Percentiles rank a stretch among this genome's conserved stretches.
These are phyloP conservation scores for Astragalus glycyphyllos DNA, from an alignment of 306 rosid species.

Conservation along the genomic window DNA sequence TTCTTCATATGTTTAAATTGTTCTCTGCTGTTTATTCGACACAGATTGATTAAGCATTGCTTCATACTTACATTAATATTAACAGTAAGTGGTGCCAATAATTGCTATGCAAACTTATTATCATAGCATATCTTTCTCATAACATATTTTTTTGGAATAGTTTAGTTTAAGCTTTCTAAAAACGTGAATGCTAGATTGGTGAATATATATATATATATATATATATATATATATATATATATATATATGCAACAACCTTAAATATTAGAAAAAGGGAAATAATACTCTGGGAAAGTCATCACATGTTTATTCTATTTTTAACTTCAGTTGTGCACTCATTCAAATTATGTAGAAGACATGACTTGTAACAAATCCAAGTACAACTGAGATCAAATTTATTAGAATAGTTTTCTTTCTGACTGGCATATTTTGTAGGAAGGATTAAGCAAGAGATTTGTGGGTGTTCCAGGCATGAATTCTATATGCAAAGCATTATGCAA, in stretches of 20 bases:
- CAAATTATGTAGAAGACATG: conserved; percentile 31
- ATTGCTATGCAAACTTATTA: conserved; percentile 4
- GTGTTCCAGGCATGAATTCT: conserved; percentile 97
- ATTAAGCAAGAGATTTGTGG: conserved; percentile 72
- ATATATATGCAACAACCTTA: too few species aligned
- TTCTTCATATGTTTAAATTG: conserved; percentile 18
- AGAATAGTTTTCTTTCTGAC: conserved; percentile 47
- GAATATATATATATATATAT: neutral
- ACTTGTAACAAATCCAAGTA: conserved; percentile 9
- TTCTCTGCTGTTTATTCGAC: neutral
- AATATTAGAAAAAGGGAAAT: neutral
- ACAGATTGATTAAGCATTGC: conserved; percentile 7
- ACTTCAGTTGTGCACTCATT: conserved; percentile 3
- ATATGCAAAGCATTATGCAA: conserved; percentile 80
- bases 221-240: neutral
- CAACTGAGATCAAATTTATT: conserved; percentile 27
- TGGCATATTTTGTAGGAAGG: conserved; percentile 66
- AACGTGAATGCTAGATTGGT: neutral
- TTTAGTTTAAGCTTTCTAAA: conserved; percentile 10
- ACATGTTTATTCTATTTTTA: neutral
- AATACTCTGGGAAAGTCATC: too few species aligned
- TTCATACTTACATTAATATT: neutral
- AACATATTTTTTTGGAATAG: too few species aligned
- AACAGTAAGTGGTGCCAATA: neutral
- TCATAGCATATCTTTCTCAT: neutral